Conservation (phyloP, 805 yeast species). For the Brettanomyces naardenensis region DNA sequence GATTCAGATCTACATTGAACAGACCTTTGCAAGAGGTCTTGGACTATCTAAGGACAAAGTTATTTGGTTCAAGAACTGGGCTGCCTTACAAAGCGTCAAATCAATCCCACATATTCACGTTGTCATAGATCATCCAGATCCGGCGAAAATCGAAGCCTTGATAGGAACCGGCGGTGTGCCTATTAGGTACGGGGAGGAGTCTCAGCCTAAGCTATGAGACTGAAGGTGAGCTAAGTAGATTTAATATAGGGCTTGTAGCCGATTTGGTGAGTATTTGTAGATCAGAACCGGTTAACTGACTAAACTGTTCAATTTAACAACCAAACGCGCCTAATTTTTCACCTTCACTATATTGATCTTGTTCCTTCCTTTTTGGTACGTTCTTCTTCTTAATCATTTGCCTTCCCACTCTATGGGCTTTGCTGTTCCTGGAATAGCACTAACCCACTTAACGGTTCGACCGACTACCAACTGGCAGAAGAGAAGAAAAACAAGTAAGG, state of each 20-base stretch:
- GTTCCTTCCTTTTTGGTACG: no score
- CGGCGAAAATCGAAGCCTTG: background rate
- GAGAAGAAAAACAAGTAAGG: background rate
- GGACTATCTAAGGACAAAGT: slow-evolving; percentile 32
- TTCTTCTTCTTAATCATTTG: background rate
- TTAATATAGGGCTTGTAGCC: no score
- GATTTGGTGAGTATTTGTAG: no score
- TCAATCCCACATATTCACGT: slow-evolving; percentile 68
- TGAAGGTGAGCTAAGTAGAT: slow-evolving; percentile 2
- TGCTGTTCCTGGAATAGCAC: slow-evolving; percentile 1
- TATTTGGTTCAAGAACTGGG: slow-evolving; percentile 70
- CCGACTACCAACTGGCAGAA: background rate
- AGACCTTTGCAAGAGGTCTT: slow-evolving; percentile 40
- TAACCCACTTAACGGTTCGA: background rate
- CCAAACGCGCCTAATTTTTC: no score
- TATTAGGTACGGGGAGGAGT: slow-evolving; percentile 6
- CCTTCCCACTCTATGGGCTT: slow-evolving; percentile 1
- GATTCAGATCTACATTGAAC: slow-evolving; percentile 38
- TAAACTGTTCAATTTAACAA: no score
- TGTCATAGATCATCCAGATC: slow-evolving; percentile 32
- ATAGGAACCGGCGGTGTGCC: slow-evolving; percentile 8
- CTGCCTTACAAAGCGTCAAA: slow-evolving; percentile 58
- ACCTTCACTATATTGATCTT: no score
- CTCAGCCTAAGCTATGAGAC: slow-evolving; percentile 1
- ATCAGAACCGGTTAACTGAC: no score